phyloP scores from a whole-genome alignment of 2,329 filamentous ascomycete genomes.

The Colletotrichum sublineola region DNA sequence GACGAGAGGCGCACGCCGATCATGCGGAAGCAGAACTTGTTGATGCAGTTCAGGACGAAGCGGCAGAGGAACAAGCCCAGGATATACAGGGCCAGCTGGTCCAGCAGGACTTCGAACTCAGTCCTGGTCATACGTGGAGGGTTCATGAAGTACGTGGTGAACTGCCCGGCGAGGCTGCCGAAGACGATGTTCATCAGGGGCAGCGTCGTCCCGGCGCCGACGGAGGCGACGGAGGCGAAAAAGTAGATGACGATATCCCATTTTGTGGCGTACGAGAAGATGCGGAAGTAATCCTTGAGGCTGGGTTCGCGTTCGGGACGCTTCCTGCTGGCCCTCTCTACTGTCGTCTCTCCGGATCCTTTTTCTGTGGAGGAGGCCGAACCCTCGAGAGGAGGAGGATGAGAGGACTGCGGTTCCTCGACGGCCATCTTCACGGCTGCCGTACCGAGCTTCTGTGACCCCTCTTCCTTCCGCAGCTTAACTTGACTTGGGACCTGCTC shows the following conservation, averaged over 20 bases:
- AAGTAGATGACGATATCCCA: slow-evolving; percentile 64
- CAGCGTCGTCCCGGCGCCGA: slow-evolving; percentile 67
- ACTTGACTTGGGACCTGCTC: too few relatives aligned
- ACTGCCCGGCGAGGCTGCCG: slow-evolving; percentile 61
- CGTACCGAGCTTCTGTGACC: too few relatives aligned
- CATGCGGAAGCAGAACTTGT: slow-evolving; percentile 72
- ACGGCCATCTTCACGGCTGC: background rate
- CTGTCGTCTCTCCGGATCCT: background rate
- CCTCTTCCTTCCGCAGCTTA: too few relatives aligned
- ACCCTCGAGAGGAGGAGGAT: background rate
- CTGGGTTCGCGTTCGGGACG: slow-evolving; percentile 59
- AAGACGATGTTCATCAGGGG: slow-evolving; percentile 66
- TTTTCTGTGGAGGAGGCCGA: background rate
- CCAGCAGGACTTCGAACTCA: slow-evolving; percentile 47
- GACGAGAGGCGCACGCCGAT: slow-evolving; percentile 73
- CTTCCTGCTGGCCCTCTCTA: too few relatives aligned
- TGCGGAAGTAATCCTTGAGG: slow-evolving; percentile 61
- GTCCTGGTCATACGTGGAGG: background rate
- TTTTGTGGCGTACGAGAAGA: slow-evolving; percentile 67
- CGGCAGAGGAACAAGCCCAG: slow-evolving; percentile 78
- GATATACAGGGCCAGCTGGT: slow-evolving; percentile 72
- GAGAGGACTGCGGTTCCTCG: background rate
- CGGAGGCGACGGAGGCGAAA: slow-evolving; percentile 62
- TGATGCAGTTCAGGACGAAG: slow-evolving; percentile 73
- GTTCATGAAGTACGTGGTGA: slow-evolving; percentile 50